These are phyloP conservation scores for Aspergillus eucalypticola DNA, from an alignment of 2,329 filamentous ascomycete species.

Conservation along the genomic window DNA sequence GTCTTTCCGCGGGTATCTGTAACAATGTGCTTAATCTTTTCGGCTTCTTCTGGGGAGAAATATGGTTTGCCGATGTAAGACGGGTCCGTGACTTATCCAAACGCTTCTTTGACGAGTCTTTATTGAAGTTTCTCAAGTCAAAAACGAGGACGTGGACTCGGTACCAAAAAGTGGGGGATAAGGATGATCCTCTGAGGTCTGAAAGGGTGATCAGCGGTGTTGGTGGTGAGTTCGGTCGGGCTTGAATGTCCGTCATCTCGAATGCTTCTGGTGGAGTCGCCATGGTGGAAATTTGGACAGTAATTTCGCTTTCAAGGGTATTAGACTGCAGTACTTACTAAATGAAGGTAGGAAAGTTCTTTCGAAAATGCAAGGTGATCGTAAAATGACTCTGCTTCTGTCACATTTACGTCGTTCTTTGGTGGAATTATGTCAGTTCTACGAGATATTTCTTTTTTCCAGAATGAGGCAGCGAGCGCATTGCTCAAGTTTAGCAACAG, in stretches of 20 bases:
- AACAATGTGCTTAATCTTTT: slow-evolving; percentile 12
- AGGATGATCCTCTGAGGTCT: neutral
- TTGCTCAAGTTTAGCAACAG: too few relatives aligned
- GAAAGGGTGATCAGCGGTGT: neutral
- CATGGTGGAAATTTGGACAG: neutral
- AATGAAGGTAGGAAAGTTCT: too few relatives aligned
- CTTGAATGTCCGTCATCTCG: neutral
- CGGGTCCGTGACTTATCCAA: slow-evolving; percentile 22
- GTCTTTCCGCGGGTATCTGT: slow-evolving; percentile 16
- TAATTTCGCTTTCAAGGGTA: neutral
- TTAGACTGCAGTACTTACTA: neutral
- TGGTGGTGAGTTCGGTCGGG: neutral
- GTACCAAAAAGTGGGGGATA: slow-evolving; percentile 22
- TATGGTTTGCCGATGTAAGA: slow-evolving; percentile 27
- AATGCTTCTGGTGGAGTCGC: neutral
- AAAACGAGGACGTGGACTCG: slow-evolving; percentile 26
- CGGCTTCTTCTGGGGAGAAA: slow-evolving; percentile 22
- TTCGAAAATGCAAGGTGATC: too few relatives aligned
- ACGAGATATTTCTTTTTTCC: too few relatives aligned
- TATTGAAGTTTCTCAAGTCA: slow-evolving; percentile 24
- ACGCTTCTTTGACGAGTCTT: slow-evolving; percentile 14
- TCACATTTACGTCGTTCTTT: too few relatives aligned
- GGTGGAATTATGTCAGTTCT: too few relatives aligned
- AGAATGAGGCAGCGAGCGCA: too few relatives aligned
- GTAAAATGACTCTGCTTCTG: too few relatives aligned